A percentile compares a stretch with the other conserved stretches of the same genome.
These are phyloP conservation scores for Logfia minima DNA, from an alignment of 129 eudicot genomes.

Conservation along the genomic window DNA sequence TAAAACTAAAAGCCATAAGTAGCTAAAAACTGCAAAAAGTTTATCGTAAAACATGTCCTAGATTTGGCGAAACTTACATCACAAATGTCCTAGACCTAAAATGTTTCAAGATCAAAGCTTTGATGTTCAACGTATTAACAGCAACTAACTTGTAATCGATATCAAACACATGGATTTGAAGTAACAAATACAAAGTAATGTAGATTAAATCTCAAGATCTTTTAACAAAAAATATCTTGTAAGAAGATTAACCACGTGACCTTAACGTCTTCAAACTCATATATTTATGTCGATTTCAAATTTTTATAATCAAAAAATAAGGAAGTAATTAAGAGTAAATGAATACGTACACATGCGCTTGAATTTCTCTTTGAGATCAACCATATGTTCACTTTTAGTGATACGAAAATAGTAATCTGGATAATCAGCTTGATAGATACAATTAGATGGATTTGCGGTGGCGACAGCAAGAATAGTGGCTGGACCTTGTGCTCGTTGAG, in stretches of 20 bases:
- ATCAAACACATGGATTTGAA: no score
- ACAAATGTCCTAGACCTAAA: no score
- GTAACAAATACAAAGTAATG: no score
- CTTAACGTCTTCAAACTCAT: neutral
- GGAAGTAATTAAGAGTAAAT: neutral
- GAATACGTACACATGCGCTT: conserved; percentile 42
- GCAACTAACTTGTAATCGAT: no score
- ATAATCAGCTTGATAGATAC: conserved; percentile 42
- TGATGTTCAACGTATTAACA: no score
- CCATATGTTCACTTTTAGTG: conserved; percentile 53
- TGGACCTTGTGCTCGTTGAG: conserved; percentile 49
- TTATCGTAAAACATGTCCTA: no score
- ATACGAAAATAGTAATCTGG: conserved; percentile 49
- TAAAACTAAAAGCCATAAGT: no score
- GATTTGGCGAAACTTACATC: no score
- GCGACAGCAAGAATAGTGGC: conserved; percentile 49
- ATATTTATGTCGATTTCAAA: neutral
- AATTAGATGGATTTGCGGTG: conserved; percentile 46
- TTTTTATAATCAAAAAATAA: neutral
- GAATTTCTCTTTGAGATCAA: conserved; percentile 48
- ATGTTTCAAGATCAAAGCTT: no score
- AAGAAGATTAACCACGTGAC: neutral
- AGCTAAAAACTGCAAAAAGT: no score
- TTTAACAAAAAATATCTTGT: neutral
- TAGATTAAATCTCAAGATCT: neutral